These are phyloP conservation scores for Saccharum officinarum DNA, from an alignment of 176 grass and related monocot species.

Conservation along the genomic window DNA sequence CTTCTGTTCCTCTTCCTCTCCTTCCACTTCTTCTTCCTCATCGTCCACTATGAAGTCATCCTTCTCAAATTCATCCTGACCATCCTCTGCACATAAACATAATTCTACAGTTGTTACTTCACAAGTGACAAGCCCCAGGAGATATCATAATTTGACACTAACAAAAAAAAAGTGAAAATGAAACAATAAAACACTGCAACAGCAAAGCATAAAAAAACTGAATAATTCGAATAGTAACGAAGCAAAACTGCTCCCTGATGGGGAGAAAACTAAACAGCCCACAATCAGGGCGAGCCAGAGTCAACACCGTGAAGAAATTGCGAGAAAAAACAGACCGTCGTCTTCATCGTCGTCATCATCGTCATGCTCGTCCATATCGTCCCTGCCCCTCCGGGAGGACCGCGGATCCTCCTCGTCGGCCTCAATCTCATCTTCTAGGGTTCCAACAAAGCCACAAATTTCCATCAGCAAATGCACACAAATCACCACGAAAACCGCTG, in stretches of 20 bases:
- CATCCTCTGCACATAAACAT: constrained; percentile 58
- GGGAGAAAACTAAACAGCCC: background rate
- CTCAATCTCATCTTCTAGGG: constrained; percentile 58
- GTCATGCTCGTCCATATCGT: constrained; percentile 46
- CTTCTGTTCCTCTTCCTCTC: constrained; percentile 60
- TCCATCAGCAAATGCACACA: constrained; percentile 30
- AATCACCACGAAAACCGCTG: background rate
- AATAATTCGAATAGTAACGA: background rate
- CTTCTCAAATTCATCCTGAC: constrained; percentile 89
- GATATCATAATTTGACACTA: background rate
- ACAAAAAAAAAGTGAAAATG: background rate
- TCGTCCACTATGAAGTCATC: constrained; percentile 99
- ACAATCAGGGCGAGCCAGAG: background rate
- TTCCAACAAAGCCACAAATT: constrained; percentile 25
- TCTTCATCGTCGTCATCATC: constrained; percentile 74
- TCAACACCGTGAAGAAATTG: background rate
- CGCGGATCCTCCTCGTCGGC: constrained; percentile 62
- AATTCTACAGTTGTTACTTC: background rate
- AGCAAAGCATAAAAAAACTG: background rate
- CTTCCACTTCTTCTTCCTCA: constrained; percentile 61
- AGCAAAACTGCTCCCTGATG: background rate
- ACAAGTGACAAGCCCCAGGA: background rate
- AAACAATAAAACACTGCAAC: background rate
- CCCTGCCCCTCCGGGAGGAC: constrained; percentile 35
- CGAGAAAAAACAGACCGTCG: constrained; percentile 48